Percentiles rank a stretch among this genome's conserved stretches.
Conservation (phyloP, 2,329 filamentous ascomycete genomes). For the Tolypocladium sp. region DNA sequence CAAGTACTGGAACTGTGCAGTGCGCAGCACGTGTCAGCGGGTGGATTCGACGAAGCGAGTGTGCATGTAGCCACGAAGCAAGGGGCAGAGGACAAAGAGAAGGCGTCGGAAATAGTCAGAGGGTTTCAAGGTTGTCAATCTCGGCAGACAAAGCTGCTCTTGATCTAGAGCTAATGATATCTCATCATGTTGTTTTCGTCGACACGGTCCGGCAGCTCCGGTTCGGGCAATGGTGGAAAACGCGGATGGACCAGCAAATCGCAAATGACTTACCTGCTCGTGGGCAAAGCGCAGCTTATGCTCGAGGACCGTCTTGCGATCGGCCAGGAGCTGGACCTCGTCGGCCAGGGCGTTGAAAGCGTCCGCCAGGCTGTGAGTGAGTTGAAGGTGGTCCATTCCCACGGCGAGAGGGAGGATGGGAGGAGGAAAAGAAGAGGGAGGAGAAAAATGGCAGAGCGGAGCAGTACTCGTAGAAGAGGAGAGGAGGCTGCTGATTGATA, state of each 20-base stretch:
- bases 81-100: constrained; percentile 4
- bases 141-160: constrained; percentile 47
- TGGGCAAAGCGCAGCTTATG: constrained; percentile 59
- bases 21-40: constrained; percentile 13
- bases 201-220: constrained; percentile 1
- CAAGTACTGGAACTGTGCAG: constrained; percentile 49
- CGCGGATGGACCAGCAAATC: constrained; percentile 1
- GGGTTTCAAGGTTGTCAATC: constrained; percentile 45
- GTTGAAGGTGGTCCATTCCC: constrained; percentile 28
- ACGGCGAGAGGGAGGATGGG: constrained; percentile 4
- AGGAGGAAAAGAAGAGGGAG: constrained; percentile 6
- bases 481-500: neutral
- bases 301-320: constrained; percentile 56
- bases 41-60: neutral
- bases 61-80: constrained; percentile 3
- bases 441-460: constrained; percentile 9
- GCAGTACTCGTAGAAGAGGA: constrained; percentile 4
- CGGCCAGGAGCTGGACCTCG: constrained; percentile 54
- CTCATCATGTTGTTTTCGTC: constrained; percentile 25
- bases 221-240: neutral
- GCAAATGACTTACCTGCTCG: constrained; percentile 46
- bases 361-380: constrained; percentile 50
- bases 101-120: constrained; percentile 10
- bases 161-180: constrained; percentile 75
- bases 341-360: constrained; percentile 57